Base-by-base conservation (phyloP, 2,329 filamentous ascomycete species). In the Tolypocladium tropicale region DNA sequence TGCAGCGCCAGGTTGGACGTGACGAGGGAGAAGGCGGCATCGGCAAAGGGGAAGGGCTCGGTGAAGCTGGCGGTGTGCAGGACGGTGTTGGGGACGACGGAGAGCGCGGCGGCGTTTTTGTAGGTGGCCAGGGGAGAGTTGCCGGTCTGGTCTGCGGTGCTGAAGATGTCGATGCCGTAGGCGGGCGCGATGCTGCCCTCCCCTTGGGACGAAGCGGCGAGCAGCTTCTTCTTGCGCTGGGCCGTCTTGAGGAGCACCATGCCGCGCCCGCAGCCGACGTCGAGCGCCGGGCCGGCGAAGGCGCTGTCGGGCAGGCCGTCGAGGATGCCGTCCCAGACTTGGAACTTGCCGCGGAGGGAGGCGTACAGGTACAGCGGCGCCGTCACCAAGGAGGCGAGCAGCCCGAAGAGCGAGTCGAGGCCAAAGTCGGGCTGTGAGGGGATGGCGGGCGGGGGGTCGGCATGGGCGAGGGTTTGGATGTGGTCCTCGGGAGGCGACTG, bases 231-330 rank as follows among this genome's bases (percentile, higher is more conserved):
- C 54, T 60, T 58, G 53, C 54, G 57, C 32, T 56, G 52, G 1
- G 59, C 59, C 49, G 55, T 52, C 53, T 58, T 60, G 52, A 61
- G 53, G 33, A 61, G 53, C 34, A 61, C 59, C 56, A 60, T 53
- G 56, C 59, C 59, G 43, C 59, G 58, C 30, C 59, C 59, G 55
- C 59, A 61, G 53, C 59, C 59, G 51, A 61, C 55, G 51, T 61
- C 59, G 41, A 61, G 53, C 36, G 55, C 54, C 18, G 56, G 58
- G 9, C 36, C n/a, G 52, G 49, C 48, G 33, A 49, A 43, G 50
- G 32, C 39, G 23, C 39, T 6, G 32, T 57, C 43, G 9, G 46
- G 50, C 36, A 52, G 30, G 53, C 43, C 25, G 56, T 48, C 52
- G 51, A 58, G 55, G 34, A 57, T 43, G 14, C 55, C 53, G 33